Percentiles rank a stretch among this genome's conserved stretches.
These are phyloP conservation scores for Delphinella strobiligena DNA, from an alignment of 2,329 filamentous ascomycete species.

Conservation along the genomic window DNA sequence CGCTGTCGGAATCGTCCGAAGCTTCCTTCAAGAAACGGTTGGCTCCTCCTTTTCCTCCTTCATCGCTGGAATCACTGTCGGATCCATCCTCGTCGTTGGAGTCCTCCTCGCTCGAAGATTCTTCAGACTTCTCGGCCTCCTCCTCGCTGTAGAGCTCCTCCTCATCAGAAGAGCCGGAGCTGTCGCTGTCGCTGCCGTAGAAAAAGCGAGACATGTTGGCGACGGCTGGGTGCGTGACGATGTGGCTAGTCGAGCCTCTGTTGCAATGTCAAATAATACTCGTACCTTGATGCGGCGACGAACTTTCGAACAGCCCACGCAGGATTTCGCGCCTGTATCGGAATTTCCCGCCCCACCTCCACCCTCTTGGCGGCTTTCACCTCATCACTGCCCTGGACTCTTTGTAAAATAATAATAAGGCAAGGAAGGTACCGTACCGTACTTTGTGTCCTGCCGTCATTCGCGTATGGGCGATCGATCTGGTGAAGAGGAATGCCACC, in stretches of 20 bases:
- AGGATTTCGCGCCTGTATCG: background rate
- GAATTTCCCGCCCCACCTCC: background rate
- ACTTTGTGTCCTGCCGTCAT: no score
- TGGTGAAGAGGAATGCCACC: no score
- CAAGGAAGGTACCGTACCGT: no score
- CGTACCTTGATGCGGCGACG: constrained; percentile 1
- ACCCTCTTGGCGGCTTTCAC: background rate
- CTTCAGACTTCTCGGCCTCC: constrained; percentile 48
- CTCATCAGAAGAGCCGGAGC: constrained; percentile 87
- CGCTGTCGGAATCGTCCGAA: constrained; percentile 66
- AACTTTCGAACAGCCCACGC: background rate
- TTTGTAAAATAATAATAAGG: no score
- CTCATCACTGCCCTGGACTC: no score
- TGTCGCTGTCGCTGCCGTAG: constrained; percentile 88
- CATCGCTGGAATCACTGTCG: constrained; percentile 29
- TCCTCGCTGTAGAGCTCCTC: constrained; percentile 82
- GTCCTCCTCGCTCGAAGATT: constrained; percentile 44
- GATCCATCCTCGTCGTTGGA: constrained; percentile 23
- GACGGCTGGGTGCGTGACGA: constrained; percentile 2
- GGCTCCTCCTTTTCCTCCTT: constrained; percentile 55
- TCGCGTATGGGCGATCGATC: no score
- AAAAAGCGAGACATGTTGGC: constrained; percentile 91
- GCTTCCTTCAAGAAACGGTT: constrained; percentile 69
- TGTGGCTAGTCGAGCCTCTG: constrained; percentile 1
- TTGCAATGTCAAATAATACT: background rate